Conservation (phyloP, 31 red algal genomes). For the Asparagopsis taxiformis region DNA sequence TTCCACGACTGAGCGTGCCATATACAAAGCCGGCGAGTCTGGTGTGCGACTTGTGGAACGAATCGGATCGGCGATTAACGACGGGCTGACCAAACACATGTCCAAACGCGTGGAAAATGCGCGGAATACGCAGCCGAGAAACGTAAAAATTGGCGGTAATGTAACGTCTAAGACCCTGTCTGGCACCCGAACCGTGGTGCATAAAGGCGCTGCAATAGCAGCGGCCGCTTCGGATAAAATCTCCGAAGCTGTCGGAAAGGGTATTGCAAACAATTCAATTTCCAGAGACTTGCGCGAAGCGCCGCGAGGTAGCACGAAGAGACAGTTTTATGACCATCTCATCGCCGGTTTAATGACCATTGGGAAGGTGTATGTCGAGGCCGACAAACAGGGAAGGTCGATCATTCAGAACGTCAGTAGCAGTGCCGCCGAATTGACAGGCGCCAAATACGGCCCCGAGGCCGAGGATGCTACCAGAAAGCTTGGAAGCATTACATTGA, state of each 20-base stretch:
- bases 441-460: constrained; percentile 53
- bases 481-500: constrained; percentile 27
- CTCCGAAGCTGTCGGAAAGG: constrained; percentile 18
- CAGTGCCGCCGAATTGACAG: constrained; percentile 15
- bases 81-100: constrained; percentile 2
- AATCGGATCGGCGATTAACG: constrained; percentile 15
- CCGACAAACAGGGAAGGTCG: constrained; percentile 19
- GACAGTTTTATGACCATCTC: constrained; percentile 24
- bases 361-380: constrained; percentile 29
- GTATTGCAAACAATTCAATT: constrained; percentile 25
- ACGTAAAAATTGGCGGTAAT: constrained; percentile 36
- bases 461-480: constrained; percentile 43
- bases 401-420: constrained; percentile 19
- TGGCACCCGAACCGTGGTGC: constrained; percentile 14
- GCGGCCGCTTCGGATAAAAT: constrained; percentile 26
- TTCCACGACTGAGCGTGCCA: neutral
- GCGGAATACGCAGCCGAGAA: neutral
- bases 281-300: constrained; percentile 17
- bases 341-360: constrained; percentile 27
- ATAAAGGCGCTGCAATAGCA: constrained; percentile 14
- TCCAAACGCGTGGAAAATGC: neutral
- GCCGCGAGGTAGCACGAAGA: constrained; percentile 19
- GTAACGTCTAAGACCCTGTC: constrained; percentile 25
- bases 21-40: constrained; percentile 24
- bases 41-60: constrained; percentile 14